phyloP scores from a whole-genome alignment of 129 eudicot genomes.

The Flaveria bidentis region DNA sequence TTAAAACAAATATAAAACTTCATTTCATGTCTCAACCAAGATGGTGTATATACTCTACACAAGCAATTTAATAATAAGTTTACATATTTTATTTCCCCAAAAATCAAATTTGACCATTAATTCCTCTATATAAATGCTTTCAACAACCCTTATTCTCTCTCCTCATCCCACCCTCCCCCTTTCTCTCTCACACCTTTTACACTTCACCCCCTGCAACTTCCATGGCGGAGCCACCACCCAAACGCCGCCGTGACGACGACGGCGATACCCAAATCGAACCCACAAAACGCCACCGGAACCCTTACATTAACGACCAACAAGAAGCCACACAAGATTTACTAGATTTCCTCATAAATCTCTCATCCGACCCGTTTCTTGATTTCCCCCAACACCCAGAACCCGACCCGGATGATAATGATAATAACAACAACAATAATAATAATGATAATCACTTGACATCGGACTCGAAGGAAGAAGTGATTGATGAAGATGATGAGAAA shows the following conservation, averaged over 20 bases:
- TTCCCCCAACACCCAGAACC: conserved; percentile 31
- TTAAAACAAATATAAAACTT: no score
- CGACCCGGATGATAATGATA: conserved; percentile 19
- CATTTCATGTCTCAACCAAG: background rate
- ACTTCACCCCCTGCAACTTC: conserved; percentile 19
- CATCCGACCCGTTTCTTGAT: conserved; percentile 33
- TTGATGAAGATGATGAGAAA: conserved; percentile 40
- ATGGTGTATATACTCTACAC: conserved; percentile 1
- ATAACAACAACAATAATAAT: background rate
- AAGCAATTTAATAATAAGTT: background rate
- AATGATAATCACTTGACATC: background rate
- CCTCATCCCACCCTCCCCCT: conserved; percentile 41
- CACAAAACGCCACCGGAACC: conserved; percentile 47
- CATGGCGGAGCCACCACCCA: conserved; percentile 48
- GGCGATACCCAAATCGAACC: conserved; percentile 2
- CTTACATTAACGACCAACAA: conserved; percentile 53
- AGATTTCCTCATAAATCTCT: conserved; percentile 54
- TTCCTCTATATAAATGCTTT: conserved; percentile 57
- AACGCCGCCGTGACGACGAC: conserved; percentile 53
- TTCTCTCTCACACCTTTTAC: conserved; percentile 28
- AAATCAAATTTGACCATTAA: conserved; percentile 22
- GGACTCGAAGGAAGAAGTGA: conserved; percentile 2
- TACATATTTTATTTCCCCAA: background rate
- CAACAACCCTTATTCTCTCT: conserved; percentile 54
- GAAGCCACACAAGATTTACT: conserved; percentile 54